phyloP scores from a whole-genome alignment of 768 basidiomycete species.

The Hypholoma sublateritium region DNA sequence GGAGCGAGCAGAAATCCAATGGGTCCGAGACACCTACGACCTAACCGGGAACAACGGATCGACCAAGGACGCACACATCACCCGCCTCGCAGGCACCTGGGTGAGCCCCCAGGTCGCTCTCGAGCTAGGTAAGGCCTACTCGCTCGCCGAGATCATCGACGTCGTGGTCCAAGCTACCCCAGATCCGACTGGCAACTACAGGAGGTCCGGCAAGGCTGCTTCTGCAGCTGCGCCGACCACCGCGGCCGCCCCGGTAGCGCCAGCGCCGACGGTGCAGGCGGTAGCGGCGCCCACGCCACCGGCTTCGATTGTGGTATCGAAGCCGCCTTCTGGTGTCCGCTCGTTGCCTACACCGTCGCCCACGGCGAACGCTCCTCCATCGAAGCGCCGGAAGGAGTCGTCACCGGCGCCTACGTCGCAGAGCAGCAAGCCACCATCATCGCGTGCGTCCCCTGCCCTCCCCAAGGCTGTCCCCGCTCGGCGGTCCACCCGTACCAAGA shows the following conservation, averaged over 20 bases:
- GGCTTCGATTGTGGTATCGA: constrained; percentile 15
- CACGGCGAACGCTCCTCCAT: constrained; percentile 37
- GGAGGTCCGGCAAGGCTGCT: constrained; percentile 57
- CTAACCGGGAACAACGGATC: constrained; percentile 76
- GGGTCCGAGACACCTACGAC: constrained; percentile 82
- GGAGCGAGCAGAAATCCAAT: constrained; percentile 78
- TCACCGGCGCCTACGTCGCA: constrained; percentile 47
- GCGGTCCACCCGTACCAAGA: constrained; percentile 41
- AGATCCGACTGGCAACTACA: constrained; percentile 76
- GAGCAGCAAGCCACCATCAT: constrained; percentile 23
- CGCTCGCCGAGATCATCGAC: constrained; percentile 57
- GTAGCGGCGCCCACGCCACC: constrained; percentile 11
- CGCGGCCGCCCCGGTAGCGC: constrained; percentile 21
- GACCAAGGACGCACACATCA: constrained; percentile 52
- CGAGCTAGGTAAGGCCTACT: constrained; percentile 67
- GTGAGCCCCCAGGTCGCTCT: constrained; percentile 65
- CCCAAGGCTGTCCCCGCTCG: constrained; percentile 19
- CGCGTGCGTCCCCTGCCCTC: constrained; percentile 25
- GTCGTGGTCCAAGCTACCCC: constrained; percentile 71
- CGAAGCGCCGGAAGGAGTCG: constrained; percentile 69
- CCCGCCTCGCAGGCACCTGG: constrained; percentile 91
- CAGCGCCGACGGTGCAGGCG: constrained; percentile 24
- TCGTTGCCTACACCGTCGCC: constrained; percentile 45
- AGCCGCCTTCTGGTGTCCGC: constrained; percentile 28
- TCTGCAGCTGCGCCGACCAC: constrained; percentile 28